Evolutionary conservation across 768 basidiomycete species (phyloP).

Genomic region (Cantharellus anzutake): DNA sequence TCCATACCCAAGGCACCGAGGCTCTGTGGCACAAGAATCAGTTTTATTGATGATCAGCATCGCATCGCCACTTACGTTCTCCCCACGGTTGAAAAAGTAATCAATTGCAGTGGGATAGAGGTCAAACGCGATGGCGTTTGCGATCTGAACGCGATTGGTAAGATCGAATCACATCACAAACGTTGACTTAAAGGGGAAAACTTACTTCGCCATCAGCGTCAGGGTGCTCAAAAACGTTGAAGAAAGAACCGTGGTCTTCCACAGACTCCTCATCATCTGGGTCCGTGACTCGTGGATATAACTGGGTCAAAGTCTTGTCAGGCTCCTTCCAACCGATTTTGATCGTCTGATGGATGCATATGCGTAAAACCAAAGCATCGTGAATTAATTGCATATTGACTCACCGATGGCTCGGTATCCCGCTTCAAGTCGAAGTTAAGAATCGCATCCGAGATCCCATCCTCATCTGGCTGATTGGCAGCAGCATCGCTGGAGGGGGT

Average conservation of each 20-base stretch:
- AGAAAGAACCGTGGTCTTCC: conserved; percentile 63
- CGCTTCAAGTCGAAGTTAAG: conserved; percentile 66
- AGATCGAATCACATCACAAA: background rate
- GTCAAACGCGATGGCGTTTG: conserved; percentile 50
- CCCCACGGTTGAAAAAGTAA: conserved; percentile 43
- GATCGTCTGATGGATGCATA: conserved; percentile 23
- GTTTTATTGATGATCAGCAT: background rate
- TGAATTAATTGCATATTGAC: conserved; percentile 9
- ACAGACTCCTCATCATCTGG: conserved; percentile 36
- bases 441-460: conserved; percentile 63
- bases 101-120: conserved; percentile 68
- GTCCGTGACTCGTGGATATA: conserved; percentile 41
- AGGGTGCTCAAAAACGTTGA: conserved; percentile 64
- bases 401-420: conserved; percentile 47
- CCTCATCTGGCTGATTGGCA: conserved; percentile 32
- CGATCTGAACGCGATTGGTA: conserved; percentile 29
- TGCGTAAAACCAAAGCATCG: background rate
- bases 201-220: conserved; percentile 51
- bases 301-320: conserved; percentile 54
- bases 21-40: background rate
- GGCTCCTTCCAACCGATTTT: conserved; percentile 73
- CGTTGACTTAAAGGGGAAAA: background rate
- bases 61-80: conserved; percentile 3
- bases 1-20: conserved; percentile 27
- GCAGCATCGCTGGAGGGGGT: conserved; percentile 29